Evolutionary conservation across 495 filamentous ascomycete genomes (phyloP), one percentile per base, ranked within the genome.

Genomic region (Cercophora sp.): DNA sequence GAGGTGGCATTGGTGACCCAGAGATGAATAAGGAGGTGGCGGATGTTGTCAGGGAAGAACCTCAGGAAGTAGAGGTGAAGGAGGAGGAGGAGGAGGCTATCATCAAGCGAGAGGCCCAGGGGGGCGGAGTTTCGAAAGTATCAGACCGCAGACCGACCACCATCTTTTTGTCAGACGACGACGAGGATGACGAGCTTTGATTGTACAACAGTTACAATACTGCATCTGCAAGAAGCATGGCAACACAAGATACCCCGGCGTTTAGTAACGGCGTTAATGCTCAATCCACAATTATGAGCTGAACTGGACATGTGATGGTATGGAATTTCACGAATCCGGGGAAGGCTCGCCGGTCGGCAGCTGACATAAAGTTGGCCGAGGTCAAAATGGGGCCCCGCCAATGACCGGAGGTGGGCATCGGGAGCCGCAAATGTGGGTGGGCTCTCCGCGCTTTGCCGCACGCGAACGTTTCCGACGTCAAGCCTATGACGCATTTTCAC

Each of bases 401-500:
- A 50, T 50, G 37, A 18, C 47, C 23, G 20, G 15, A 19, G 19
- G 8, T 19, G 16, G 16, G 15, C 18, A 35, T 9, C 10, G 25
- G 11, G 11, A 36, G n/a, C 24, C 29, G 25, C 45, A 24, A 36
- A 43, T 19, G n/a, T 6, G 11, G 31, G 35, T 22, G 16, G 31
- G 19, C 13, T 13, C 35, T 40, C 36, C 10, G 32, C 35, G 19
- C 48, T 51, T 51, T 22, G 31, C 46, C 47, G 32, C 48, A 41
- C 18, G 36, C 25, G 48, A 42, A 36, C 26, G 13, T 26, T 54
- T 35, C 29, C 25, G 40, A 40, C 53, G 8, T 32, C 41, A 20
- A 8, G 23, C 10, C 49, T 36, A 57, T 57, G 55, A 57, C 55
- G 55, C 55, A 57, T 57, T 52, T 55, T 57, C 54, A 57, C 54